Evolutionary conservation across 768 basidiomycete species (phyloP).

Genomic region (Hypholoma fasciculare): DNA sequence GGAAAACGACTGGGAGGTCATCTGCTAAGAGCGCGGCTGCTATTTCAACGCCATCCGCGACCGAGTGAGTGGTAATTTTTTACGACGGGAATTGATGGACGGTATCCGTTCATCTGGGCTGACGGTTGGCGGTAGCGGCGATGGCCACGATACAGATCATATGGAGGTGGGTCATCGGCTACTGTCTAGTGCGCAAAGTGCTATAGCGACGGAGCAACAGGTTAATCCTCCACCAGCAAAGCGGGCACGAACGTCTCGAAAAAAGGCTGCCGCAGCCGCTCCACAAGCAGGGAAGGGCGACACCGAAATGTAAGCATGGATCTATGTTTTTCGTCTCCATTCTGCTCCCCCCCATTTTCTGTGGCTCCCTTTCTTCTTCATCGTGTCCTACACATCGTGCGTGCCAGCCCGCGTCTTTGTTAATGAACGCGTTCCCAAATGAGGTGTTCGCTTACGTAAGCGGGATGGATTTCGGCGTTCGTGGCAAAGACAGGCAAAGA

Average conservation of each 20-base stretch:
- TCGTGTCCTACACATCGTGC: neutral
- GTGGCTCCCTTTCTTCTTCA: neutral
- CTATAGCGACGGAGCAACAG: neutral
- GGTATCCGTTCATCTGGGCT: neutral
- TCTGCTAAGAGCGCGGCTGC: constrained; percentile 6
- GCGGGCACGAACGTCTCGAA: constrained; percentile 24
- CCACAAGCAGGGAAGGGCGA: constrained; percentile 9
- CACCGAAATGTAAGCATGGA: constrained; percentile 14
- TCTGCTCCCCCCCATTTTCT: neutral
- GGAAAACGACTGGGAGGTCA: neutral
- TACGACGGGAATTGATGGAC: neutral
- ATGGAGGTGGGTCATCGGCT: constrained; percentile 14
- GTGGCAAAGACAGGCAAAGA: constrained; percentile 3
- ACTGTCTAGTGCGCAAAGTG: neutral
- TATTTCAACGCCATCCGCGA: constrained; percentile 4
- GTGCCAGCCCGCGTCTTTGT: no score
- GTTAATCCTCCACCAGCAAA: constrained; percentile 26
- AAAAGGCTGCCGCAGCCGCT: constrained; percentile 23
- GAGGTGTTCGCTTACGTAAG: constrained; percentile 1
- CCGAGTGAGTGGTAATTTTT: constrained; percentile 3
- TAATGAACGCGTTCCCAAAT: no score
- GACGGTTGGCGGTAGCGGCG: neutral
- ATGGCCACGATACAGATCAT: constrained; percentile 13
- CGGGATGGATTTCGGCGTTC: neutral
- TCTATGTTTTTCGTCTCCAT: neutral